phyloP scores from a whole-genome alignment of 768 basidiomycete genomes.

The Dendrothele bispora region DNA sequence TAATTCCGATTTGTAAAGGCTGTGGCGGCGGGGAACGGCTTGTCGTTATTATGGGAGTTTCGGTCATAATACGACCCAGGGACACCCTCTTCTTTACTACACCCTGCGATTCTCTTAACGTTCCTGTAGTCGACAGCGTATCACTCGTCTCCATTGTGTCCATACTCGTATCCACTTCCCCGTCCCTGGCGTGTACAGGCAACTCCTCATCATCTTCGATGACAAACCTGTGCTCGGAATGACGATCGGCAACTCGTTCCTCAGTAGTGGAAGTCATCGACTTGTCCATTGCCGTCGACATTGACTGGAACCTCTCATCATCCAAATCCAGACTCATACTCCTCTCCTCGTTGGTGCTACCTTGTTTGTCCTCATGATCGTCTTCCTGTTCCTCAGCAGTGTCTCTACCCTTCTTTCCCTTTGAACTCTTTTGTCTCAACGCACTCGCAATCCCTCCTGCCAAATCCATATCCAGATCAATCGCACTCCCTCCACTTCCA shows the following conservation, averaged over 20 bases:
- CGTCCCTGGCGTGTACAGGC: conserved; percentile 12
- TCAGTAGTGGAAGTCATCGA: no score
- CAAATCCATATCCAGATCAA: conserved; percentile 13
- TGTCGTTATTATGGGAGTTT: no score
- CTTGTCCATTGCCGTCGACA: conserved; percentile 1
- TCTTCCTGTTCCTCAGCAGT: neutral
- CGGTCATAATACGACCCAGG: no score
- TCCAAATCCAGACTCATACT: neutral
- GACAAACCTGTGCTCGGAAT: conserved; percentile 36
- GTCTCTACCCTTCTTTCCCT: conserved; percentile 14
- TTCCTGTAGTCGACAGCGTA: no score
- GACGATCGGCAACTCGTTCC: neutral
- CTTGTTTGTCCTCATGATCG: neutral
- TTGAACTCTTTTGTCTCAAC: conserved; percentile 37
- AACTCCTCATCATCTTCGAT: conserved; percentile 44
- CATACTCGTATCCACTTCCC: conserved; percentile 5
- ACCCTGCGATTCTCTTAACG: no score
- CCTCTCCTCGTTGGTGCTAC: neutral
- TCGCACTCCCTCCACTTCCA: conserved; percentile 8
- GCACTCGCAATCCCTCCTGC: conserved; percentile 36
- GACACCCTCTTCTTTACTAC: no score
- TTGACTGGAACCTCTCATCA: no score
- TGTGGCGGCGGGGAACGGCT: neutral
- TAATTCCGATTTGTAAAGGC: no score
- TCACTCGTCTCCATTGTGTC: conserved; percentile 2